Evolutionary conservation across 768 basidiomycete genomes (phyloP).

Genomic region (Austroboletus festivus): DNA sequence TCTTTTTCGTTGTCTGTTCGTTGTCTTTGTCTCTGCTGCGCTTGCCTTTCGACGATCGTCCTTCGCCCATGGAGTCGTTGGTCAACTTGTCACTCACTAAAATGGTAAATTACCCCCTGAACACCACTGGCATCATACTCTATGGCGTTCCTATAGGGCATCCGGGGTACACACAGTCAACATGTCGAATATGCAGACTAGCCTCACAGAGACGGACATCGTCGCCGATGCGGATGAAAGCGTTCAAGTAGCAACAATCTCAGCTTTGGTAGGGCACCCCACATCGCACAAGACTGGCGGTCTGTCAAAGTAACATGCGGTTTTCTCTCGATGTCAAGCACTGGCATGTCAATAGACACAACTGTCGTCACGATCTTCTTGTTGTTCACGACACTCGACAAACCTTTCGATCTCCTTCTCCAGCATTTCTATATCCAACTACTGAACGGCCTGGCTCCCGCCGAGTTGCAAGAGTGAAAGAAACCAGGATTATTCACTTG

Average conservation of each 20-base stretch:
- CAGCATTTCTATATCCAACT: conserved; percentile 76
- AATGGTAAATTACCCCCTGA: not conserved
- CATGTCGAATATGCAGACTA: no score
- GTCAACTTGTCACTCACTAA: not conserved
- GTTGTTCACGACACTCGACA: conserved; percentile 84
- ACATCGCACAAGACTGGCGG: conserved; percentile 92
- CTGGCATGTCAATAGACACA: conserved; percentile 48
- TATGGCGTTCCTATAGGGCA: no score
- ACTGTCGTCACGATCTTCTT: conserved; percentile 86
- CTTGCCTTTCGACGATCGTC: conserved; percentile 24
- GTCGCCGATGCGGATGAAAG: conserved; percentile 73
- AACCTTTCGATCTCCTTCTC: conserved; percentile 78
- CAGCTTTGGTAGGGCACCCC: conserved; percentile 84
- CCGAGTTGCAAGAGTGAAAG: conserved; percentile 75
- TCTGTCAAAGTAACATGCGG: conserved; percentile 44
- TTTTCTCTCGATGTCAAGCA: no score
- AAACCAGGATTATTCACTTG: no score
- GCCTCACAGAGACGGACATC: no score
- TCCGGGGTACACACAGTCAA: no score
- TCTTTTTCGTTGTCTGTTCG: conserved; percentile 53
- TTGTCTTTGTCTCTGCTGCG: conserved; percentile 37
- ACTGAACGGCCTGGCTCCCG: conserved; percentile 58
- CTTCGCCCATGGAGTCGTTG: conserved; percentile 21
- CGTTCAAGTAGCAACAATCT: conserved; percentile 82
- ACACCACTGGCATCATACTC: not conserved